Base-by-base conservation (phyloP, 345 rosid species). In the Eucalyptus decipiens region DNA sequence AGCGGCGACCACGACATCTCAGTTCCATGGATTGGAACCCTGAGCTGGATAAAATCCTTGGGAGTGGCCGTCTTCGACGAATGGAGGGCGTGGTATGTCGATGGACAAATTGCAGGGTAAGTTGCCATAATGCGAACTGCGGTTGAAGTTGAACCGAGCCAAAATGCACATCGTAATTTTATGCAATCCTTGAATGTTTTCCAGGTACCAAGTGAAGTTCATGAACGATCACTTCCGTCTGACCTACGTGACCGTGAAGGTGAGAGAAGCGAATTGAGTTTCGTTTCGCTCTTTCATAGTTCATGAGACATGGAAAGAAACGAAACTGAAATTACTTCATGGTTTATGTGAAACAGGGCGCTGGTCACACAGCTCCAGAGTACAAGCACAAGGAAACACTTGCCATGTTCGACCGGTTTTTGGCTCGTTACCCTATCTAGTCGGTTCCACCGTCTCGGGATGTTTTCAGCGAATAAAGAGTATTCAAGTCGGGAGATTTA, bases 41-140 rank as follows among this genome's bases (percentile, higher is more conserved):
- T 88, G n/a, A 28, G 87, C 65, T 92, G 94, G 94, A 89, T 92
- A 4, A 89, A 89, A 69, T 87, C 91, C 43, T 91, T 92, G 16
- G 90, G 86, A 19, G 49, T 92, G 34, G 18, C 90, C 10, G 90
- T 91, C 51, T 90, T 91, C 37, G 91, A 89, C 34, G 85, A 80
- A n/a, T 91, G 93, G 94, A 88, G 92, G 85, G 85, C 94, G 5
- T 92, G 94, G 92, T 89, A 85, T 9, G 72, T 89, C 6, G 91
- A 90, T 80, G 93, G 92, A 14, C 94, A 92, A 86, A 87, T 92
- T 85, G 91, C 90, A 45, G 94, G 94, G 94, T 92, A n/a, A 42
- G 83, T 37, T 11, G 45, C 83, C 83, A 3, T 37, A 76, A 21
- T 40, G 47, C 47, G 3, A 76, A 76, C 47, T 11, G 47, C 28